Evolutionary conservation across 805 yeast genomes (phyloP), one percentile per base, ranked within the genome.

Genomic region (Spathaspora girioi): DNA sequence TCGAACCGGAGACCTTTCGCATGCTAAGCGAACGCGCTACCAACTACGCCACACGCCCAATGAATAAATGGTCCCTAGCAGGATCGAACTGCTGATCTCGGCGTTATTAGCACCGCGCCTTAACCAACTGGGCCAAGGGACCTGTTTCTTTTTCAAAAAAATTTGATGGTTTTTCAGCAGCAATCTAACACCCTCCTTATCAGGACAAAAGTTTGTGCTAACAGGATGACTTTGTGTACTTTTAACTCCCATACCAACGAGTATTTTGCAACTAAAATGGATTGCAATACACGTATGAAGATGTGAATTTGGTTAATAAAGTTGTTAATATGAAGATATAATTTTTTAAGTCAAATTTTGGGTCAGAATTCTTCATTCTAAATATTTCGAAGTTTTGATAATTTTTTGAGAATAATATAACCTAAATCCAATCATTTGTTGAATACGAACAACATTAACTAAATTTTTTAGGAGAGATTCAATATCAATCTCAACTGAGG

Each of bases 41-140:
- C 76, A 71, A 71, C 76, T 71, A 66, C 76, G 76, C 76, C 75
- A 71, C 75, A 71, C 76, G 75, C 76, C 75, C 68, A 26, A 15
- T 6, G 15, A 48, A 47, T 11, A 40, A 67, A 62, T 82, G 87
- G 81, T 82, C 85, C 85, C 85, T 81, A 80, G 85, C 86, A 80
- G 87, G 86, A 81, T 82, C 87, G 87, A 82, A 82, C 87, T 79
- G 87, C 85, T 80, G 87, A 82, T 82, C 87, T 71, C 63, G 74
- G 75, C 73, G 74, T 73, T 73, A 73, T 73, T 73, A 73, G 77
- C 78, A 73, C 78, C 77, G 64, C 77, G 77, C 77, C 77, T 69
- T 73, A 72, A 73, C 78, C 77, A 73, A 73, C 78, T 73, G 73
- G 78, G 78, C 78, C 78, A 73, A 73, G 77, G 77, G 54, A 51